A percentile compares a stretch with the other conserved stretches of the same genome.
These are phyloP conservation scores for Xanthoceras sorbifolium DNA, from an alignment of 345 rosid species.

Conservation along the genomic window DNA sequence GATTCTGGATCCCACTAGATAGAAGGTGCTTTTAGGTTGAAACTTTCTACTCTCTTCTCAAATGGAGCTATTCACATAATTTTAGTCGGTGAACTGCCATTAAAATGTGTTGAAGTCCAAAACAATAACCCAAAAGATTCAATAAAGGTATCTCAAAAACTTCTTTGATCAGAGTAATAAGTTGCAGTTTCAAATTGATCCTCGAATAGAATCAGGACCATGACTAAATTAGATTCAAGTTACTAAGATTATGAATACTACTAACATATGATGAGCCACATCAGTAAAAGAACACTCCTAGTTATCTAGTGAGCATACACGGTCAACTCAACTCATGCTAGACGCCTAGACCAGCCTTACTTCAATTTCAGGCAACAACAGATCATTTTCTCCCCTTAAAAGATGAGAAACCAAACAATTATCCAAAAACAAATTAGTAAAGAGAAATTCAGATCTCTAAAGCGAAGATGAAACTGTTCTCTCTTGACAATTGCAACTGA, in stretches of 20 bases:
- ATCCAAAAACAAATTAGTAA: background rate
- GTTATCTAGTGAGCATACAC: background rate
- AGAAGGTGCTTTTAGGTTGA: background rate
- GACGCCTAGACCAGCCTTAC: background rate
- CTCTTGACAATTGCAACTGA: conserved; percentile 8
- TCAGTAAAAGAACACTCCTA: background rate
- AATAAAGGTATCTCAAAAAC: background rate
- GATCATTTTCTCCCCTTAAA: conserved; percentile 3
- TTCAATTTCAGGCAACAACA: conserved; percentile 16
- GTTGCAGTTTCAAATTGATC: background rate
- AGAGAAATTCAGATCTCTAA: background rate
- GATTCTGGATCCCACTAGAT: conserved; percentile 23
- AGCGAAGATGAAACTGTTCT: background rate
- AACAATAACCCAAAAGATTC: background rate
- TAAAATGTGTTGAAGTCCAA: background rate
- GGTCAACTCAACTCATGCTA: background rate
- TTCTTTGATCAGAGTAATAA: background rate
- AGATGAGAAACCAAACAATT: conserved; percentile 11
- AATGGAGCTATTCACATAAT: background rate
- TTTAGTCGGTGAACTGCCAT: background rate
- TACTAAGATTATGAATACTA: background rate
- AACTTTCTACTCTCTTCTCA: background rate
- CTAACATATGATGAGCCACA: background rate
- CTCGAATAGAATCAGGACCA: background rate
- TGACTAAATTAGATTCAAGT: background rate